Percentiles rank a stretch among this genome's conserved stretches.
These are phyloP conservation scores for Chaetomium fimeti DNA, from an alignment of 495 filamentous ascomycete species.

Conservation along the genomic window DNA sequence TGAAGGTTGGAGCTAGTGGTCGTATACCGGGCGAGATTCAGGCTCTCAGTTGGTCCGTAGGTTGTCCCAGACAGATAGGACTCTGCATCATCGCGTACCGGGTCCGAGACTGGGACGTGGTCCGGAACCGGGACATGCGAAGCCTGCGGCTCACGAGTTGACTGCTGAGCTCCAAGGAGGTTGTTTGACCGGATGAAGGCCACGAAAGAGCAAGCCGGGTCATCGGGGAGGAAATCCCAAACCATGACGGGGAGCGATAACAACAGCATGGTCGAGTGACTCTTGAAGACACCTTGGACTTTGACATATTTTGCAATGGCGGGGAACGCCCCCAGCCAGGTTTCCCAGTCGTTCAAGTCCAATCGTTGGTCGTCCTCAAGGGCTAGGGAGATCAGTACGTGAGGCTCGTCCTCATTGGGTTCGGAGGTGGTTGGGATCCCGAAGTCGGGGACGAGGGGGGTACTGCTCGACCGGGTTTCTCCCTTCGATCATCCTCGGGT, in stretches of 20 bases:
- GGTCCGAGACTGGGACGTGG: background rate
- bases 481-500: constrained; percentile 18
- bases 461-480: constrained; percentile 26
- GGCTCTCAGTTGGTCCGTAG: constrained; percentile 25
- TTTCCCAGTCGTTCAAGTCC: constrained; percentile 48
- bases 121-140: background rate
- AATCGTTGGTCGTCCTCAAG: constrained; percentile 51
- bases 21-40: background rate
- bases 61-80: constrained; percentile 35
- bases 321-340: constrained; percentile 49
- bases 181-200: constrained; percentile 54
- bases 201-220: constrained; percentile 52
- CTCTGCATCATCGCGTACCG: constrained; percentile 28
- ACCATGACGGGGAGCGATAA: constrained; percentile 52
- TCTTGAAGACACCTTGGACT: constrained; percentile 54
- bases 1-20: background rate
- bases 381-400: constrained; percentile 55
- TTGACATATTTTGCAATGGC: constrained; percentile 51
- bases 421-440: constrained; percentile 32
- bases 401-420: constrained; percentile 47
- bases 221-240: constrained; percentile 53
- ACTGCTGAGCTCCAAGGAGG: constrained; percentile 24
- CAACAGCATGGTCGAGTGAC: constrained; percentile 51
- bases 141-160: background rate
- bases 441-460: constrained; percentile 20